Evolutionary conservation across 2,329 filamentous ascomycete genomes (phyloP).

Genomic region (Sclerotinia sclerotiorum): DNA sequence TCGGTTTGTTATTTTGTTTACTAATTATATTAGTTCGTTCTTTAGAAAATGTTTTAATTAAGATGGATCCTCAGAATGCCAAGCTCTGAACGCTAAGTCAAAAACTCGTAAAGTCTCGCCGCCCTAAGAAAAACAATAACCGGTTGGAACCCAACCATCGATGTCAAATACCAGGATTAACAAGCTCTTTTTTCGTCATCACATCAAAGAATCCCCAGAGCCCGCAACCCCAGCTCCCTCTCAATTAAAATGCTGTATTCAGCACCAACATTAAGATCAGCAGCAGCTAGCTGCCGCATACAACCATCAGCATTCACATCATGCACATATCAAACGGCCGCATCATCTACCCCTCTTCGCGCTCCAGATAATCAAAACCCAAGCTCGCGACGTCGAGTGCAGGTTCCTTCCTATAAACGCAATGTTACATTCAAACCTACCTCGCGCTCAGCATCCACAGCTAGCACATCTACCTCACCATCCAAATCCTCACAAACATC

Average conservation of each 20-base stretch:
- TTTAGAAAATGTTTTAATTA: background rate
- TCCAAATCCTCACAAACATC: constrained; percentile 23
- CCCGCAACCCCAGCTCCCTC: background rate
- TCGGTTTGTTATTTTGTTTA: background rate
- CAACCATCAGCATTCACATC: constrained; percentile 36
- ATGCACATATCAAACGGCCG: constrained; percentile 33
- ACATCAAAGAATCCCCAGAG: constrained; percentile 17
- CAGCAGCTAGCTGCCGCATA: constrained; percentile 38
- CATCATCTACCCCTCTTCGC: constrained; percentile 30
- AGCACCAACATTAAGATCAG: constrained; percentile 37
- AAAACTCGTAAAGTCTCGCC: background rate
- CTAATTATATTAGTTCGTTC: background rate
- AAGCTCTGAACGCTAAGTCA: background rate
- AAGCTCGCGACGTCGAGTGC: constrained; percentile 31
- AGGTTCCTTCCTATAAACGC: constrained; percentile 34
- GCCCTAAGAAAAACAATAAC: constrained; percentile 6
- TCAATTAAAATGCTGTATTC: constrained; percentile 36
- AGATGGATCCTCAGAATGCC: background rate
- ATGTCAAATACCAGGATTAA: constrained; percentile 15
- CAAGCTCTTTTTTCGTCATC: constrained; percentile 21
- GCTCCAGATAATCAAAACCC: constrained; percentile 10
- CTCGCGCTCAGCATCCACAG: constrained; percentile 30
- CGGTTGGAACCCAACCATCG: background rate
- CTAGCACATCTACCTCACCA: constrained; percentile 25
- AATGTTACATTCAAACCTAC: constrained; percentile 35